Base-by-base conservation (phyloP, 805 yeast species). In the Cyberlindnera saturnus region DNA sequence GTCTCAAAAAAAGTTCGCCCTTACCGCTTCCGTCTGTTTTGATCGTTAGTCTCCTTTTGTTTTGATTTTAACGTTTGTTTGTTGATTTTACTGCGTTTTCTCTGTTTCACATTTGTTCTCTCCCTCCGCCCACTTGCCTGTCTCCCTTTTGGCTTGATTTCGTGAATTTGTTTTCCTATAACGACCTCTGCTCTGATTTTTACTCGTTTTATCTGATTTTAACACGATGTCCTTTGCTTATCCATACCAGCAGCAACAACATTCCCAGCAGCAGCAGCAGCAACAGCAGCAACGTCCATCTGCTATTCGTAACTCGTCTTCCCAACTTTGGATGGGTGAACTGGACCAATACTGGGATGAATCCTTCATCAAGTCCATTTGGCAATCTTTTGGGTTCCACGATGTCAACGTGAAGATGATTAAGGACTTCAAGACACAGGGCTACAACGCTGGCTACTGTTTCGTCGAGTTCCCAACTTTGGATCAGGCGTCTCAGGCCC, bases 291-390 rank as follows among this genome's bases (percentile, higher is more conserved):
- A 34, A 16, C 46, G 43, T 23, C 40, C 46, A 39, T 34, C 46
- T 34, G 9, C 48, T 28, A 39, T 49, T 11, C 52, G 40, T 35
- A 47, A 42, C 51, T 44, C 29, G 46, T 31, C 57, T 44, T 42
- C 62, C 23, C 71, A 67, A 43, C 57, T 85, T 39, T 85, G 90
- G 84, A 90, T 89, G 96, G 97, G 96, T 18, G 96, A 87, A 55
- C 65, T 89, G 36, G 96, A 88, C 52, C 86, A 86, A 9, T 69
- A 75, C 60, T 86, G 96, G 89, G 86, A 84, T 47, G 96, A 89
- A 59, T 61, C 66, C 33, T 67, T 75, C 11, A 74, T 90, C 41
- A 71, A 70, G 39, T 75, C 76, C 45, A 74, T 89, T 37, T 89
- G 96, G 96, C 60, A 72, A 4, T 55, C 72, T 19, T 64, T 82